Conservation (phyloP, 164 flowering plant species). For the Nelumbo lutea region DNA sequence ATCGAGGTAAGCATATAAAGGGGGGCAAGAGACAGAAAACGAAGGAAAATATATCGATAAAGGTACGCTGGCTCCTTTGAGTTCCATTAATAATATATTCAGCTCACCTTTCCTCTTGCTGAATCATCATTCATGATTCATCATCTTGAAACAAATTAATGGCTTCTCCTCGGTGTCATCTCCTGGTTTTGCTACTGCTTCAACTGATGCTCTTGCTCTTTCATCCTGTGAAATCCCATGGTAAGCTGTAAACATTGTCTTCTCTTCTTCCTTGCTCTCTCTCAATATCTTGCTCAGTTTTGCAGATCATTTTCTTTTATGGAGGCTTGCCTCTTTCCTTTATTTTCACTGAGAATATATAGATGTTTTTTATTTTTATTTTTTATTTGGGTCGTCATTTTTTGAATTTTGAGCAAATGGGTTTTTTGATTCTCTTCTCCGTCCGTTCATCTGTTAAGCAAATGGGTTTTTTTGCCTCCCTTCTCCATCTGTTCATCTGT, state of each 20-base stretch:
- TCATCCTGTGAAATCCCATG: slow-evolving; percentile 26
- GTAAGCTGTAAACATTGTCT: slow-evolving; percentile 12
- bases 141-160: slow-evolving; percentile 7
- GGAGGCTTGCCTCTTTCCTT: neutral
- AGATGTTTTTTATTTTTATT: neutral
- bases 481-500: neutral
- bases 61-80: too few species aligned
- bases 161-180: slow-evolving; percentile 19
- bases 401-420: slow-evolving; percentile 6
- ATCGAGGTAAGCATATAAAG: too few species aligned
- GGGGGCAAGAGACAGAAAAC: too few species aligned
- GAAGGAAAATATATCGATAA: too few species aligned
- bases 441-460: neutral
- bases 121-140: too few species aligned
- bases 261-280: neutral
- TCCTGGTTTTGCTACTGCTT: slow-evolving; percentile 28
- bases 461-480: slow-evolving; percentile 3
- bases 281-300: neutral
- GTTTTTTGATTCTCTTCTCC: neutral
- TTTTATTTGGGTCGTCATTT: slow-evolving; percentile 2
- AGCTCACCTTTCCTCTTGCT: too few species aligned
- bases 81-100: too few species aligned
- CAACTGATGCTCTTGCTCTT: slow-evolving; percentile 22
- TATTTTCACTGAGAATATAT: too few species aligned
- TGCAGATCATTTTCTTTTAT: slow-evolving; percentile 1